These are phyloP conservation scores for Pelargonium cotyledonis DNA, from an alignment of 441 rosid genomes.

Conservation along the genomic window DNA sequence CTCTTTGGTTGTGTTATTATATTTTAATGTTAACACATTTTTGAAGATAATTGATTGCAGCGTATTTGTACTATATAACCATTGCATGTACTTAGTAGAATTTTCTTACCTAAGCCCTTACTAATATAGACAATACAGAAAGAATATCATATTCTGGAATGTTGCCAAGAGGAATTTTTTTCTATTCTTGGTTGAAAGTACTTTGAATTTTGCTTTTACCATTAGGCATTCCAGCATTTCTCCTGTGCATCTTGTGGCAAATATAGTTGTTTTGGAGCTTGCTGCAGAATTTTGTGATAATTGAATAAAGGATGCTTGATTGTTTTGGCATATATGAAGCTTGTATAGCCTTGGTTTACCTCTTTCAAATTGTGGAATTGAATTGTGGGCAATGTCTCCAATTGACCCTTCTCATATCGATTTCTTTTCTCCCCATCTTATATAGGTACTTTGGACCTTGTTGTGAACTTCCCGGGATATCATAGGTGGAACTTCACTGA, in stretches of 20 bases:
- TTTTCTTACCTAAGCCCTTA: background rate
- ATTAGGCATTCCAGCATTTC: background rate
- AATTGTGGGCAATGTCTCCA: background rate
- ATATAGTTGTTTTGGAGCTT: background rate
- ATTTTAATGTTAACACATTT: conserved; percentile 13
- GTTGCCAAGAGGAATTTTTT: background rate
- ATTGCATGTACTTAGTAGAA: background rate
- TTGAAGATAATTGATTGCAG: conserved; percentile 44
- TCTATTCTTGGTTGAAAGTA: background rate
- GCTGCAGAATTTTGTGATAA: background rate
- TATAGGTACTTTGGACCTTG: conserved; percentile 73
- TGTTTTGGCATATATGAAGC: background rate
- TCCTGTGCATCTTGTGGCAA: background rate
- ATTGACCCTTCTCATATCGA: background rate
- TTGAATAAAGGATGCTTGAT: background rate
- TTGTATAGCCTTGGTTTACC: background rate
- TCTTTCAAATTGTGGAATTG: background rate
- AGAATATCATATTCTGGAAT: background rate
- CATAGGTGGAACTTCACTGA: conserved; percentile 85
- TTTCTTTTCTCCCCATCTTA: background rate
- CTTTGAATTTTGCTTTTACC: background rate
- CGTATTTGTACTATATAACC: too few species aligned
- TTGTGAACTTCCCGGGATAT: conserved; percentile 90
- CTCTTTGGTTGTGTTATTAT: background rate
- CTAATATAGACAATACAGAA: background rate